phyloP scores from a whole-genome alignment of 2,329 filamentous ascomycete species.

The Xylaria sp. region DNA sequence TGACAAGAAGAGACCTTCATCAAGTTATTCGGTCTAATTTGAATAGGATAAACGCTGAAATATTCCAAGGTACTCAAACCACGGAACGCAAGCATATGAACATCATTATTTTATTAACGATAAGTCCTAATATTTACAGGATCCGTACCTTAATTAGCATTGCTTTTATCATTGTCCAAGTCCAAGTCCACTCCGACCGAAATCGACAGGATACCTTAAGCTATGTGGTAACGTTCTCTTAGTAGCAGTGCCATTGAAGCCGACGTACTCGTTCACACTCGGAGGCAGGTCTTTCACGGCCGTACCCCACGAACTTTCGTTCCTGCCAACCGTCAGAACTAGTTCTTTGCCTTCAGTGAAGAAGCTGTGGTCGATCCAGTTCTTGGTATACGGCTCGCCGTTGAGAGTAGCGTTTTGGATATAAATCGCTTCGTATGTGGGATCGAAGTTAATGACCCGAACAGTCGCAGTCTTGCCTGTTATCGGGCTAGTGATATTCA shows the following conservation, averaged over 20 bases:
- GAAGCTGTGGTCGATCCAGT: slow-evolving; percentile 76
- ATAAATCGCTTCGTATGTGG: slow-evolving; percentile 67
- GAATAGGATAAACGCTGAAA: neutral
- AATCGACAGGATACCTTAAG: slow-evolving; percentile 23
- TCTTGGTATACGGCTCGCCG: slow-evolving; percentile 69
- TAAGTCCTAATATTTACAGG: slow-evolving; percentile 19
- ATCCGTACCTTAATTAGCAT: neutral
- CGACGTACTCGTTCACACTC: slow-evolving; percentile 58
- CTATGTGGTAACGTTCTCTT: slow-evolving; percentile 16
- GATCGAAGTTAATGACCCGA: slow-evolving; percentile 70
- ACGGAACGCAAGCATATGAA: neutral
- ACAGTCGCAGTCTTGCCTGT: slow-evolving; percentile 71
- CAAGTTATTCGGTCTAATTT: too few species aligned
- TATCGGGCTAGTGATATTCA: slow-evolving; percentile 66
- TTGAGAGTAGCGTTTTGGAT: slow-evolving; percentile 74
- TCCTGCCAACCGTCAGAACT: slow-evolving; percentile 68
- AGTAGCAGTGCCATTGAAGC: slow-evolving; percentile 42
- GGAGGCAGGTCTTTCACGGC: slow-evolving; percentile 69
- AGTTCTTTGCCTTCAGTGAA: slow-evolving; percentile 73
- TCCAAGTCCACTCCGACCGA: slow-evolving; percentile 23
- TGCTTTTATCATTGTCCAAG: slow-evolving; percentile 20
- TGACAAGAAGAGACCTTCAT: neutral
- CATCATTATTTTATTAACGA: slow-evolving; percentile 26
- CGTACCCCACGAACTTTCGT: slow-evolving; percentile 75
- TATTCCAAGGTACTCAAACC: neutral